Evolutionary conservation across 176 grass and related monocot species (phyloP).

Genomic region (Avena sativa): DNA sequence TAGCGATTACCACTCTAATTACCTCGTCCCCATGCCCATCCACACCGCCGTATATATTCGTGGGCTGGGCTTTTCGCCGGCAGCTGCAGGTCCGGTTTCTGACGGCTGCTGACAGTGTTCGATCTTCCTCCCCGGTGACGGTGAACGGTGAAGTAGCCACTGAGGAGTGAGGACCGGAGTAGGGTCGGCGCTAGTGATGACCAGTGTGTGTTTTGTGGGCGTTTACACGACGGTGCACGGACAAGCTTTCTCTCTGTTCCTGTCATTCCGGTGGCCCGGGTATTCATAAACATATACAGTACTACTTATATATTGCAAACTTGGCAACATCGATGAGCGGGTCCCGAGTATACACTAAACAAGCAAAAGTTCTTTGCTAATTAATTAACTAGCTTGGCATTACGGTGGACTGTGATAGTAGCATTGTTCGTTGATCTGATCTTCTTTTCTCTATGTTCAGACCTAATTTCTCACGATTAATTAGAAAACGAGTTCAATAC

Average conservation of each 20-base stretch:
- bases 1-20: not conserved
- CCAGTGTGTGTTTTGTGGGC: not conserved
- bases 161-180: not conserved
- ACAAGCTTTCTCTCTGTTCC: conserved; percentile 38
- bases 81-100: conserved; percentile 24
- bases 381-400: not conserved
- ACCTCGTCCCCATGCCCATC: no score
- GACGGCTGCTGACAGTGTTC: conserved; percentile 19
- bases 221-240: not conserved
- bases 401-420: not conserved
- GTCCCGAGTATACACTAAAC: not conserved
- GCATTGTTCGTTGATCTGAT: not conserved
- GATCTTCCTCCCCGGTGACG: no score
- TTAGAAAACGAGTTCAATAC: not conserved
- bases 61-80: conserved; percentile 38
- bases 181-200: not conserved
- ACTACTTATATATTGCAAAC: no score
- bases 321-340: not conserved
- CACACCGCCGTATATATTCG: no score
- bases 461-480: not conserved
- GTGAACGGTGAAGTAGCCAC: no score
- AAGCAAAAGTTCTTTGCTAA: not conserved
- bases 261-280: conserved; percentile 17
- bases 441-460: not conserved
- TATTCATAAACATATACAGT: not conserved